Base-by-base conservation (phyloP, 2,329 filamentous ascomycete species). In the Exophiala sp. region DNA sequence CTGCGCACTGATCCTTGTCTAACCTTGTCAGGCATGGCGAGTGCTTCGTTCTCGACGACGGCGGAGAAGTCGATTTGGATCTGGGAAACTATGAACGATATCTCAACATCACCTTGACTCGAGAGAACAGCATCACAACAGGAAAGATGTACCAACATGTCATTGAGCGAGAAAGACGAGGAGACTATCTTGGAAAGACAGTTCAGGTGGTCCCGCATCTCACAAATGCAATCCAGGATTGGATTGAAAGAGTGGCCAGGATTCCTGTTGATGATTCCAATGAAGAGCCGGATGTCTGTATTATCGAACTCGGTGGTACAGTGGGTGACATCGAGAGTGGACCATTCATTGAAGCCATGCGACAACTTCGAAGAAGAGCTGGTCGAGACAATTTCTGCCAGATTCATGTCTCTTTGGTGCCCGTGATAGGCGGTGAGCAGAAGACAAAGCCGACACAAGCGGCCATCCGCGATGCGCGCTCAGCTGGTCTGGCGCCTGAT, bases 381-480 rank as follows among this genome's bases (percentile, higher is more conserved):
- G 86, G 86, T 60, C 82, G 80, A 64, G 78, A 81, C 65, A 91
- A 95, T 71, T 94, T 95, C 67, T 72, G 90, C 65, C 85, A 88
- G 66, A 94, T 96, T 59, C 84, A 89, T 69, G 91, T 96, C 55
- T 89, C 86, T 3, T 87, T 90, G 61, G 84, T 97, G 27, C 93
- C 90, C 1, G 78, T 91, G 27, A 79, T 84, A 32, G 70, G 77
- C 53, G 78, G 80, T 27, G 84, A 97, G 74, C 83, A 95, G 69
- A 97, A 97, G 80, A 97, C 90, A 8, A 97, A 97, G 73, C 93
- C 93, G 0, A 98, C 93, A 0, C 93, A 98, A 68, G 82, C 88
- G 62, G 88, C 91, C 21, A 88, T 97, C 62, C 84, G 84, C 64
- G 81, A 86, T 62, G 83, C 90, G 55, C 84, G 91, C 56, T 90